phyloP scores from a whole-genome alignment of 768 basidiomycete species.

The Suillus brevipes region DNA sequence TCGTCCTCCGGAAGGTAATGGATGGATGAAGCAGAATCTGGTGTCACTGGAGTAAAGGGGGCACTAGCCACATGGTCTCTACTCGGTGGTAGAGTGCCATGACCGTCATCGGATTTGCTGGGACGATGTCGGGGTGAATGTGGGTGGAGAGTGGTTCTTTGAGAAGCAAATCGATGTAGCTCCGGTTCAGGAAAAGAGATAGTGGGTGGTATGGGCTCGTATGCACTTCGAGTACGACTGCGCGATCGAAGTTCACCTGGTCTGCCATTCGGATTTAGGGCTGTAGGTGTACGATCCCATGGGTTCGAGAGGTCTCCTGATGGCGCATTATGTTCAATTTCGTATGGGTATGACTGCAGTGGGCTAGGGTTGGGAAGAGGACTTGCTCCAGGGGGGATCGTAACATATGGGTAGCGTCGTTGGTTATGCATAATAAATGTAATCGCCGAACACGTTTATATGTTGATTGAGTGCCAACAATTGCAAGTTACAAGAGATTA shows the following conservation, averaged over 20 bases:
- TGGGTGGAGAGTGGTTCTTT: constrained; percentile 29
- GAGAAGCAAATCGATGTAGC: constrained; percentile 47
- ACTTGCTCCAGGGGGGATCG: constrained; percentile 38
- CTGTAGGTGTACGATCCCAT: constrained; percentile 33
- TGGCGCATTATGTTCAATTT: constrained; percentile 29
- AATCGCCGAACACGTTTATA: neutral
- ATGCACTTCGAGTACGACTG: constrained; percentile 41
- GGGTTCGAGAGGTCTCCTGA: constrained; percentile 28
- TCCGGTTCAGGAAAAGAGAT: constrained; percentile 56
- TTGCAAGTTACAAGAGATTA: neutral
- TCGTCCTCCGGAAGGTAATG: constrained; percentile 36
- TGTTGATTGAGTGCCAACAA: neutral
- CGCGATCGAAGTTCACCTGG: constrained; percentile 26
- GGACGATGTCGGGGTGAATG: constrained; percentile 36
- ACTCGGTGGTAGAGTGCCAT: constrained; percentile 10
- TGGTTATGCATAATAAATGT: constrained; percentile 25
- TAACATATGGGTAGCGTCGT: constrained; percentile 35
- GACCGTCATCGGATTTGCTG: constrained; percentile 40
- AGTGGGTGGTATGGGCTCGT: constrained; percentile 26
- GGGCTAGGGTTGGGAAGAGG: constrained; percentile 33
- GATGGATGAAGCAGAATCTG: constrained; percentile 27
- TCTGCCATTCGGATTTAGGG: constrained; percentile 23
- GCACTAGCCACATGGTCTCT: constrained; percentile 22
- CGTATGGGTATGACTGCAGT: constrained; percentile 30
- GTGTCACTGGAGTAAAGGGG: constrained; percentile 39